These are phyloP conservation scores for Fusarium lateritium DNA, from an alignment of 2,329 filamentous ascomycete species.

Conservation along the genomic window DNA sequence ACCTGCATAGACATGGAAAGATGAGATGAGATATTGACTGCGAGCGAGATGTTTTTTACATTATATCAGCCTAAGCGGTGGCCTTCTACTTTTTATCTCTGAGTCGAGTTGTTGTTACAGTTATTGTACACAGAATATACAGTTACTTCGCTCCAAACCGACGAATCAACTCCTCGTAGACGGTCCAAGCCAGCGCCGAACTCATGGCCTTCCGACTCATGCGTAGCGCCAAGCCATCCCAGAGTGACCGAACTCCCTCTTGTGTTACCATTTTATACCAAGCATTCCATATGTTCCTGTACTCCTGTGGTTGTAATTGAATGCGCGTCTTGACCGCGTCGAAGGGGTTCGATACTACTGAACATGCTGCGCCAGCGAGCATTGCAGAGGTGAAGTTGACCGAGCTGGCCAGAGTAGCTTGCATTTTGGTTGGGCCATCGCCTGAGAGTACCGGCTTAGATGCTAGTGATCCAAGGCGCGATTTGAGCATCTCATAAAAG, in stretches of 20 bases:
- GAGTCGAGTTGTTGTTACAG: conserved; percentile 45
- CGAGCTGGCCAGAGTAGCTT: conserved; percentile 62
- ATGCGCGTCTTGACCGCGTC: conserved; percentile 96
- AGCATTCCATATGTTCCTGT: conserved; percentile 86
- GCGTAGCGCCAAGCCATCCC: conserved; percentile 87
- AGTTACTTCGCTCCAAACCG: conserved; percentile 56
- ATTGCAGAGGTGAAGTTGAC: conserved; percentile 91
- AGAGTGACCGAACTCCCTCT: conserved; percentile 84
- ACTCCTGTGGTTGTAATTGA: conserved; percentile 87
- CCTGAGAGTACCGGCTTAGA: conserved; percentile 28
- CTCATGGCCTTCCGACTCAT: conserved; percentile 94
- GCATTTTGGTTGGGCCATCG: conserved; percentile 48
- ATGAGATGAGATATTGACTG: background rate
- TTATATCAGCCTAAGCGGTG: conserved; percentile 17
- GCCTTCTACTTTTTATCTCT: conserved; percentile 31
- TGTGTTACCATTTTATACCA: conserved; percentile 83
- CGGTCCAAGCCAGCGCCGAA: conserved; percentile 95
- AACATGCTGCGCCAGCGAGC: conserved; percentile 85
- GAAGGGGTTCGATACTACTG: conserved; percentile 93
- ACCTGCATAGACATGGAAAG: conserved; percentile 53
- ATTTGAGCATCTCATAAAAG: conserved; percentile 90
- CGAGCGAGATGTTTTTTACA: conserved; percentile 14
- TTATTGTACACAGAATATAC: conserved; percentile 36
- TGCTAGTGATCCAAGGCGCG: conserved; percentile 61
- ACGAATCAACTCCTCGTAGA: conserved; percentile 94